Evolutionary conservation across 164 flowering plant genomes (phyloP), one percentile per base, ranked within the genome.

Genomic region (Buxus sempervirens): DNA sequence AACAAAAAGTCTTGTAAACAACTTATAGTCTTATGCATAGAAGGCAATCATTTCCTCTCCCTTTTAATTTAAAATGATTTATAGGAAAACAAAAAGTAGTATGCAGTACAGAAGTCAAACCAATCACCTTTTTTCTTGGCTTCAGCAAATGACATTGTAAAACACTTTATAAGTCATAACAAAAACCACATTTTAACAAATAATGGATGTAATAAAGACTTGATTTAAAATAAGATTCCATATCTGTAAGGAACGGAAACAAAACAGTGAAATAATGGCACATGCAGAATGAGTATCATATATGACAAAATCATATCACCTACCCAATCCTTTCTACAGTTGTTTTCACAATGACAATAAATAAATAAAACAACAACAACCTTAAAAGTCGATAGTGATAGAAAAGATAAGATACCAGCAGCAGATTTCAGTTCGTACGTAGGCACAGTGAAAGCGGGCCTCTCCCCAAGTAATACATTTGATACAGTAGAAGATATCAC

Each of bases 401-500:
- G 80, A 70, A 78, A 68, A 75, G 80, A 76, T 73, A 79, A 80
- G 70, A 76, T 88, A 95, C 99, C 99, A 67, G 99, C 98, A 76
- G 99, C 99, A 81, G 99, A 95, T 83, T 93, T 95, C 84, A 95
- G 77, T 72, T 95, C 98, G 80, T 95, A 95, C 54, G 88, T 73
- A 72, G 99, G 99, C 80, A 95, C 98, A 24, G 90, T 89, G 79
- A 95, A 95, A 79, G 97, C 97, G 73, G 97, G 94, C 76, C 88
- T 86, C 69, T 95, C 93, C 68, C 97, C 98, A 42, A 90, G 92
- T 59, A 93, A 78, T 62, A 86, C 95, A 79, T 80, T 96, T 49
- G 99, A 96, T 23, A 90, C 96, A 20, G 99, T 96, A 59, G 98
- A 90, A 70, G 99, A 93, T 70, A 95, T 87, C 61, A 95, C 99